Evolutionary conservation across 495 filamentous ascomycete species (phyloP).

Genomic region (Bathelium albidoporum): DNA sequence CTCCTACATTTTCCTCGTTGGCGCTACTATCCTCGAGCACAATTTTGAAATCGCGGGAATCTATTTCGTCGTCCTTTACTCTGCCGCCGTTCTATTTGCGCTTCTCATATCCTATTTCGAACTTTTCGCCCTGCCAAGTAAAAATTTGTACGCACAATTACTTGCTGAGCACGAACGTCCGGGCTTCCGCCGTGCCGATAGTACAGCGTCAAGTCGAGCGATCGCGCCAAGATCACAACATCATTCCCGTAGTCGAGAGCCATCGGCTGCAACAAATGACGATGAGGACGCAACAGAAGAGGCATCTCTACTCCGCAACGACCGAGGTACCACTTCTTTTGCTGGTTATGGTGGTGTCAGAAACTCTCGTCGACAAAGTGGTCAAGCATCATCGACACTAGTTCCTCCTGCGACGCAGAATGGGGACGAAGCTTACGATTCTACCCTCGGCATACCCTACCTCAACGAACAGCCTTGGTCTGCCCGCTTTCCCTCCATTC

Average conservation of each 20-base stretch:
- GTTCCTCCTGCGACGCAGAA: constrained; percentile 13
- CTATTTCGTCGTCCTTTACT: constrained; percentile 77
- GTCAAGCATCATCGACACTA: not conserved
- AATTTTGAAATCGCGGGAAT: constrained; percentile 59
- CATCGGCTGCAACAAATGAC: constrained; percentile 25
- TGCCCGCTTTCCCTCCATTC: constrained; percentile 62
- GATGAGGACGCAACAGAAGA: constrained; percentile 60
- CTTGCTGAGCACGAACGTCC: constrained; percentile 30
- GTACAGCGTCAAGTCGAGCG: not conserved
- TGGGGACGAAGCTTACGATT: constrained; percentile 28
- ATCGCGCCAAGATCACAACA: not conserved
- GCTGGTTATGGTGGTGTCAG: not conserved
- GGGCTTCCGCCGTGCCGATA: not conserved
- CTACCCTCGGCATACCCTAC: constrained; percentile 43
- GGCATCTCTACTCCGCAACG: constrained; percentile 63
- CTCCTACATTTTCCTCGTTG: constrained; percentile 62
- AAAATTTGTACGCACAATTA: constrained; percentile 41
- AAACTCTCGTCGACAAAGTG: not conserved
- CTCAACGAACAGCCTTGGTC: constrained; percentile 83
- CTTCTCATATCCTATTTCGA: constrained; percentile 47
- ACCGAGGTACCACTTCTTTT: constrained; percentile 42
- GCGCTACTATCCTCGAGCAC: constrained; percentile 62
- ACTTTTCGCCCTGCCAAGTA: constrained; percentile 65
- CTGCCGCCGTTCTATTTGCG: constrained; percentile 62
- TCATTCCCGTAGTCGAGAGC: not conserved